A percentile compares a stretch with the other conserved stretches of the same genome.
phyloP scores from a whole-genome alignment of 2,329 filamentous ascomycete genomes.

The Lizonia empirigonia region DNA sequence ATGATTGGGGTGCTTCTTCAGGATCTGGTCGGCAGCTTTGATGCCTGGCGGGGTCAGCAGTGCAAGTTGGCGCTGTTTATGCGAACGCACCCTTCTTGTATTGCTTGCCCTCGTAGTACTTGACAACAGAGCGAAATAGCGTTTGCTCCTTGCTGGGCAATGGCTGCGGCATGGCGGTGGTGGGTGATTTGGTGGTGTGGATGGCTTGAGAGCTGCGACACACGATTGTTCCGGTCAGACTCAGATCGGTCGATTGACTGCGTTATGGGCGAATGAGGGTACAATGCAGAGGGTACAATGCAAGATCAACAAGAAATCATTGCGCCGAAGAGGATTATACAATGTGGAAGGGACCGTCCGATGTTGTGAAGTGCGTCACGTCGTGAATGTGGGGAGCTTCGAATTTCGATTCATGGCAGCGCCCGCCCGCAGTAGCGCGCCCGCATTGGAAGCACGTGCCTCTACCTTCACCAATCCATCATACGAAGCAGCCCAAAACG shows the following conservation, averaged over 20 bases:
- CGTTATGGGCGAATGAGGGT: background rate
- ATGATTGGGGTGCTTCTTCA: conserved; percentile 93
- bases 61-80: conserved; percentile 9
- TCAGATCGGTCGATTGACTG: conserved; percentile 6
- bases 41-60: conserved; percentile 63
- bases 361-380: conserved; percentile 24
- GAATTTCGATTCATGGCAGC: conserved; percentile 43
- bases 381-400: conserved; percentile 40
- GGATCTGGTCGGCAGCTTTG: conserved; percentile 94
- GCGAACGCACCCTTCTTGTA: conserved; percentile 76
- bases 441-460: conserved; percentile 30
- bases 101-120: conserved; percentile 97
- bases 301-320: conserved; percentile 14
- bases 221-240: conserved; percentile 21
- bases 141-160: conserved; percentile 87
- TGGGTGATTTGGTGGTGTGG: conserved; percentile 8
- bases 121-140: conserved; percentile 93
- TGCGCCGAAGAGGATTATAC: conserved; percentile 3
- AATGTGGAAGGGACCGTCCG: conserved; percentile 11
- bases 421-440: conserved; percentile 34
- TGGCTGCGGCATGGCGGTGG: conserved; percentile 68
- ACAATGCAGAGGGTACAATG: conserved; percentile 3
- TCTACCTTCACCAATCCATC: conserved; percentile 2
- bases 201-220: conserved; percentile 16
- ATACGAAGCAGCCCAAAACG: too few relatives aligned